A percentile compares a stretch with the other conserved stretches of the same genome.
phyloP scores from a whole-genome alignment of 2,329 filamentous ascomycete species.

The Paecilomyces niveus region DNA sequence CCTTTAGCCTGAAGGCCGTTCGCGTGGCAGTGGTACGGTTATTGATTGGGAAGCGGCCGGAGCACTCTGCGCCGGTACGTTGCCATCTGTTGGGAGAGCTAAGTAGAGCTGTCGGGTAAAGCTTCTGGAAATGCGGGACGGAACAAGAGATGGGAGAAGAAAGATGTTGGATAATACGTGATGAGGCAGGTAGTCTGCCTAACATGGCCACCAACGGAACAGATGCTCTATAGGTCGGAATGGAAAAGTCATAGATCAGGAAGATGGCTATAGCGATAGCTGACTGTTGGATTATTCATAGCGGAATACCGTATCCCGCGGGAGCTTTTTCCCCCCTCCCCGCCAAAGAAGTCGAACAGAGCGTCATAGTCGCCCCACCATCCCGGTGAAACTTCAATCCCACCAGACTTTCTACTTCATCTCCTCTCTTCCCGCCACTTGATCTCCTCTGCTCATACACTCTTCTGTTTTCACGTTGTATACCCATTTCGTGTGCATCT shows the following conservation, averaged over 20 bases:
- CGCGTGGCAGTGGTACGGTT: conserved; percentile 20
- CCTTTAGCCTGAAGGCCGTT: neutral
- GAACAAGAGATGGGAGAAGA: neutral
- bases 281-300: too few species aligned
- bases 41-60: conserved; percentile 18
- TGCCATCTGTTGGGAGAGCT: conserved; percentile 3
- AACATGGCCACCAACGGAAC: neutral
- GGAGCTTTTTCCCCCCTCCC: neutral
- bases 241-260: too few species aligned
- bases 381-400: conserved; percentile 2
- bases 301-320: too few species aligned
- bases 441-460: conserved; percentile 1
- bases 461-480: neutral
- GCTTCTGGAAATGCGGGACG: neutral
- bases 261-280: neutral
- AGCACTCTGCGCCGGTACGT: conserved; percentile 25
- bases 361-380: conserved; percentile 20
- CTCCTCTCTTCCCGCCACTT: neutral
- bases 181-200: neutral
- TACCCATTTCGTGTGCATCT: neutral
- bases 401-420: neutral
- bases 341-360: neutral
- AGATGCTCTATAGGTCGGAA: too few species aligned
- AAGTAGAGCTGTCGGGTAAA: neutral
- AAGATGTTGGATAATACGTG: neutral